These are phyloP conservation scores for Metschnikowia lunata DNA, from an alignment of 805 yeast genomes.

Conservation along the genomic window DNA sequence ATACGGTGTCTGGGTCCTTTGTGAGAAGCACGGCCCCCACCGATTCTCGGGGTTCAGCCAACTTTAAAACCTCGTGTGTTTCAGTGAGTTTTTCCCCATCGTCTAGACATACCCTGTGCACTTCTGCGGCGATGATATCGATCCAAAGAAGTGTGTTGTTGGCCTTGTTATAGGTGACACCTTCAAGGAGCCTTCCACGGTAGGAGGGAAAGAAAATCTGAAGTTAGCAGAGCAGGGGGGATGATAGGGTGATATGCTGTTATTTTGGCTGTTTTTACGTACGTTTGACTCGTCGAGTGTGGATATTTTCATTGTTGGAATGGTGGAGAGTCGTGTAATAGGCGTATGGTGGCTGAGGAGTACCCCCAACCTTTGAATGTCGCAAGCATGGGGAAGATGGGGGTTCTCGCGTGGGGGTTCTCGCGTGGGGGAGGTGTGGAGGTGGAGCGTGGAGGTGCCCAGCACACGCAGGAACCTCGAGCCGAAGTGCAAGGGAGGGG, in stretches of 20 bases:
- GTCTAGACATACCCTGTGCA: constrained; percentile 30
- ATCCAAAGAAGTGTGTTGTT: constrained; percentile 51
- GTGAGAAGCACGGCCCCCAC: constrained; percentile 76
- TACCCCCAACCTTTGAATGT: no score
- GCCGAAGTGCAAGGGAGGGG: no score
- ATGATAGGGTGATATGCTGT: no score
- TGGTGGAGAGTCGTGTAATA: no score
- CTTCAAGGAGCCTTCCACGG: constrained; percentile 57
- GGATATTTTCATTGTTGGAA: no score
- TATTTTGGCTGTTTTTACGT: neutral
- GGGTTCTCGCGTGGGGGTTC: no score
- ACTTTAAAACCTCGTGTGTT: constrained; percentile 37
- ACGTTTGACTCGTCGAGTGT: neutral
- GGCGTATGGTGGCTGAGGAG: no score
- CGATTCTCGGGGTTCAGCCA: constrained; percentile 36
- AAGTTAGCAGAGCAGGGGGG: constrained; percentile 11
- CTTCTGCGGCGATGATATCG: constrained; percentile 40
- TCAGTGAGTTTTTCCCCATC: constrained; percentile 12
- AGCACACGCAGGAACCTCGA: no score
- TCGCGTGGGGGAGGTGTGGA: no score
- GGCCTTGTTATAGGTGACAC: constrained; percentile 56
- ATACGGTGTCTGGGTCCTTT: constrained; percentile 41
- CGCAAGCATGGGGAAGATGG: no score
- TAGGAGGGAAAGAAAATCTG: constrained; percentile 22
- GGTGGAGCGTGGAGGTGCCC: no score